These are phyloP conservation scores for Penicillium sclerotiorum DNA, from an alignment of 2,329 filamentous ascomycete genomes.

Conservation along the genomic window DNA sequence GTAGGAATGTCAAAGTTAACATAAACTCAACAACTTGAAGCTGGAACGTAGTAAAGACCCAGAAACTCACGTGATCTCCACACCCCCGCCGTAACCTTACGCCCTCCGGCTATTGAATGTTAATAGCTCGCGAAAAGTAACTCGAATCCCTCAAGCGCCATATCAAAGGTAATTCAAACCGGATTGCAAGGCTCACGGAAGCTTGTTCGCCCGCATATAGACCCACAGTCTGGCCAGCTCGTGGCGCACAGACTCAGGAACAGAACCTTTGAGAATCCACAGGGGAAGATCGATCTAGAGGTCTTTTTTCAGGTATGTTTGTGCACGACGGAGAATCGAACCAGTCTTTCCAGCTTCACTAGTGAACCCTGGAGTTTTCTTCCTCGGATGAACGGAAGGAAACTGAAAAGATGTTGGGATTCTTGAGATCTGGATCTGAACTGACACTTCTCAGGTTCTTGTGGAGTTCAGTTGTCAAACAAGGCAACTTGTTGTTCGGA, in stretches of 20 bases:
- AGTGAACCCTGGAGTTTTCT: background rate
- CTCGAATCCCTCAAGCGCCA: background rate
- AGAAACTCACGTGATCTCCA: conserved; percentile 3
- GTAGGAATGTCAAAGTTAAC: too few relatives aligned
- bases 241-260: conserved; percentile 3
- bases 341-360: background rate
- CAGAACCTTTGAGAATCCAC: background rate
- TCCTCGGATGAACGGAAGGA: background rate
- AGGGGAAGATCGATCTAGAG: background rate
- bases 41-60: background rate
- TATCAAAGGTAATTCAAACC: background rate
- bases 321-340: background rate
- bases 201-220: background rate
- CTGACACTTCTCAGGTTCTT: background rate
- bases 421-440: background rate
- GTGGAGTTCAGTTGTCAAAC: background rate
- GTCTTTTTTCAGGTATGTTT: background rate
- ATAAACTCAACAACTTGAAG: background rate
- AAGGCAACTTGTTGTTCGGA: background rate
- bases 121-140: background rate
- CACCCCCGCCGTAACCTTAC: background rate
- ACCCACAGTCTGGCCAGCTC: background rate
- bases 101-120: conserved; percentile 14
- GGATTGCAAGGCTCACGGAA: background rate
- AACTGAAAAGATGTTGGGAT: background rate